Conservation (phyloP, 108 stramenopile genomes). For the Pinguiococcus pyrenoidosus region DNA sequence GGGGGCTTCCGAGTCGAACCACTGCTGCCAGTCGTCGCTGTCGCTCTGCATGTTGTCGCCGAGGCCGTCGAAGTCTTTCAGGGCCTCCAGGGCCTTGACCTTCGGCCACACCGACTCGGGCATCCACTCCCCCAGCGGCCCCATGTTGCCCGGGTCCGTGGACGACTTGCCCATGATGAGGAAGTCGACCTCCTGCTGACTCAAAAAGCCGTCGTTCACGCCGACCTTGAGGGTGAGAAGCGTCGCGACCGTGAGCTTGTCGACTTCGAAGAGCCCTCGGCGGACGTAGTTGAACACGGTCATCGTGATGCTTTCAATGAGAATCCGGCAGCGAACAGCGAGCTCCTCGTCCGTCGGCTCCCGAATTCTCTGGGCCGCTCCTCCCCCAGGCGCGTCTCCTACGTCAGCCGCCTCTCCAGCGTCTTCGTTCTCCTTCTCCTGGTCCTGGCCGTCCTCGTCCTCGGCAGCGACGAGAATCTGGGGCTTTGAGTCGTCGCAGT, state of each 20-base stretch:
- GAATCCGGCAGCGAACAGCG: slow-evolving; percentile 22
- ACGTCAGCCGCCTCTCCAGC: slow-evolving; percentile 2
- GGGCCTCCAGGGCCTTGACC: slow-evolving; percentile 51
- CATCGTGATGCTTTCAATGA: slow-evolving; percentile 48
- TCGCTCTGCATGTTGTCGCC: slow-evolving; percentile 62
- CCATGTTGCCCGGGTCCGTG: slow-evolving; percentile 59
- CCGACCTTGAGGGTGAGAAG: slow-evolving; percentile 51
- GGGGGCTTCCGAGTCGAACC: slow-evolving; percentile 53
- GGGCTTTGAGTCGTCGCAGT: slow-evolving; percentile 15
- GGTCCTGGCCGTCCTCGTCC: background rate
- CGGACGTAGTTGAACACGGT: slow-evolving; percentile 56
- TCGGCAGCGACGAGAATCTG: slow-evolving; percentile 5
- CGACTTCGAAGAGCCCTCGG: slow-evolving; percentile 54
- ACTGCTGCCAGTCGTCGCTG: slow-evolving; percentile 55
- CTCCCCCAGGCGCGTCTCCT: slow-evolving; percentile 2
- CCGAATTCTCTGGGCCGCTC: background rate
- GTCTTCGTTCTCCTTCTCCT: slow-evolving; percentile 6
- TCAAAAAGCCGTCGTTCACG: slow-evolving; percentile 46
- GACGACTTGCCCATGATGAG: slow-evolving; percentile 39
- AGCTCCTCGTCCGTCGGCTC: slow-evolving; percentile 46
- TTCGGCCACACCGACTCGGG: slow-evolving; percentile 55
- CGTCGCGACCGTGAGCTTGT: slow-evolving; percentile 60
- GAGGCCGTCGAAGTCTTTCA: slow-evolving; percentile 40
- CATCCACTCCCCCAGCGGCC: slow-evolving; percentile 58
- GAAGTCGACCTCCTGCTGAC: slow-evolving; percentile 44